Conservation (phyloP, 2,329 filamentous ascomycete genomes). For the Pseudogymnoascus sp. region DNA sequence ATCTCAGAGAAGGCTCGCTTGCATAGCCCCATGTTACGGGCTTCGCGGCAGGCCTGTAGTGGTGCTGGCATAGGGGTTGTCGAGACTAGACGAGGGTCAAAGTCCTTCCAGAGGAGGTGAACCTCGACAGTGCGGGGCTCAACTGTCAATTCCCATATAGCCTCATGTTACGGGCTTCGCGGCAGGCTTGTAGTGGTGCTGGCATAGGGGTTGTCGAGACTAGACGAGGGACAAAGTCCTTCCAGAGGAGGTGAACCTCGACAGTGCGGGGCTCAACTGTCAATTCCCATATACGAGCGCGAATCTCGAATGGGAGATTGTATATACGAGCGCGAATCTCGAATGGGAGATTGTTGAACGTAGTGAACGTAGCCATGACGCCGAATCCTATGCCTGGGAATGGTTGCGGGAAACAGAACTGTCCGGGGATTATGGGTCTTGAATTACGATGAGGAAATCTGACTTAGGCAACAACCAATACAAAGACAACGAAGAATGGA, state of each 20-base stretch:
- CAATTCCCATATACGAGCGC: conserved; percentile 15
- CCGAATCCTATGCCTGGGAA: neutral
- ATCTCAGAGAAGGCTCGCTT: neutral
- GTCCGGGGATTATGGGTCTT: neutral
- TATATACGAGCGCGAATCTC: conserved; percentile 16
- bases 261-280: conserved; percentile 14
- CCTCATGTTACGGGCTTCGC: neutral
- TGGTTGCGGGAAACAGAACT: neutral
- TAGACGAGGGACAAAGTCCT: neutral
- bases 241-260: neutral
- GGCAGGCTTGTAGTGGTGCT: neutral
- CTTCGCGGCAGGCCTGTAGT: neutral
- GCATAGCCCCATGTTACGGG: neutral
- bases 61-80: neutral
- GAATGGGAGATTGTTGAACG: conserved; percentile 15
- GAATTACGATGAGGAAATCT: neutral
- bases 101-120: neutral
- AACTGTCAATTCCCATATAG: conserved; percentile 15
- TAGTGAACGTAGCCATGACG: conserved; percentile 2
- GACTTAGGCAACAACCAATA: neutral
- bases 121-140: conserved; percentile 13
- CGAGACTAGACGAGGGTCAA: neutral
- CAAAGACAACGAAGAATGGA: neutral
- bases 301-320: conserved; percentile 17
- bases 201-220: neutral